Conservation (phyloP, 139 green algal species). For the Chlorella vulgaris region DNA sequence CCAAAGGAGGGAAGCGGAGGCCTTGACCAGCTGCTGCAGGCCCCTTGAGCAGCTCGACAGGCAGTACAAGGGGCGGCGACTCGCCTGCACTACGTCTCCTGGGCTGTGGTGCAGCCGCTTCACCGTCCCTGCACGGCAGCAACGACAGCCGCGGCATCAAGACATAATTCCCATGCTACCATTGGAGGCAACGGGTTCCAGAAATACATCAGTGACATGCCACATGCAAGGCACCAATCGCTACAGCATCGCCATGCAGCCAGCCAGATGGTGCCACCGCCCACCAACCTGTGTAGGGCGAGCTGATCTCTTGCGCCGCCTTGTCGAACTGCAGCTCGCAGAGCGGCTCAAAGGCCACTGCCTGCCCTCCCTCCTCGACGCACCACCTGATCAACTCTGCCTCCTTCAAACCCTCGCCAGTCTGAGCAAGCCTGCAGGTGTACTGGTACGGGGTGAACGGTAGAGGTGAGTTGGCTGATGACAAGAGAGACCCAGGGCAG, state of each 20-base stretch:
- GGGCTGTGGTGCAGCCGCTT: slow-evolving; percentile 59
- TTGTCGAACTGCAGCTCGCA: slow-evolving; percentile 96
- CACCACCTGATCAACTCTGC: slow-evolving; percentile 92
- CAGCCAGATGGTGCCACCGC: neutral
- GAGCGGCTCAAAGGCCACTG: slow-evolving; percentile 82
- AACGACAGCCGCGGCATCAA: too few relatives aligned
- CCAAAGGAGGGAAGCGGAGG: too few relatives aligned
- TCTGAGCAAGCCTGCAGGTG: slow-evolving; percentile 34
- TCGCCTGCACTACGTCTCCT: slow-evolving; percentile 72
- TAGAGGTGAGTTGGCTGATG: neutral
- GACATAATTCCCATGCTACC: too few relatives aligned
- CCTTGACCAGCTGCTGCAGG: too few relatives aligned
- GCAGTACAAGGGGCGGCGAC: neutral
- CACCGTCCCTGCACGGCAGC: slow-evolving; percentile 56
- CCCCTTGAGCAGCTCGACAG: too few relatives aligned
- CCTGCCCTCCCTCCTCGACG: slow-evolving; percentile 73
- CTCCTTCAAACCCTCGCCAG: slow-evolving; percentile 91
- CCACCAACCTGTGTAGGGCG: slow-evolving; percentile 59
- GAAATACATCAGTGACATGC: too few relatives aligned
- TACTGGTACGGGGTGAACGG: neutral
- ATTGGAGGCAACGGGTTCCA: too few relatives aligned
- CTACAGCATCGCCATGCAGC: too few relatives aligned
- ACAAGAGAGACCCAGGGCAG: too few relatives aligned
- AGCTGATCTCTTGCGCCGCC: slow-evolving; percentile 91
- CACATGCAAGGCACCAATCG: too few relatives aligned